Evolutionary conservation across 768 basidiomycete species (phyloP), one percentile per base, ranked within the genome.

Genomic region (Solioccasus polychromus): DNA sequence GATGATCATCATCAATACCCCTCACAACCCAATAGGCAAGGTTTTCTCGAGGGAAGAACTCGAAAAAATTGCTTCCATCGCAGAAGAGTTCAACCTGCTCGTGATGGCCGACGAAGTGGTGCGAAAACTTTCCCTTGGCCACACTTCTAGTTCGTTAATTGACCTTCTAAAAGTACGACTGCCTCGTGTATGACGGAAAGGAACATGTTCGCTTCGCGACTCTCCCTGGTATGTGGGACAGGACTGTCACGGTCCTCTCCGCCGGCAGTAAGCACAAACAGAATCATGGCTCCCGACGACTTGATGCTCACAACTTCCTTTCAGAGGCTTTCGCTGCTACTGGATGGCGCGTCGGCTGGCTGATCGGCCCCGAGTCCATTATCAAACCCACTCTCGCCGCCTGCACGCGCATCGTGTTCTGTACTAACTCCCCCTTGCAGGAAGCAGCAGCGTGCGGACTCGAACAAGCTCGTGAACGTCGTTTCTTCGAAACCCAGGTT

Each of bases 1-100:
- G 67, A 89, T 93, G 68, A 91, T 98, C 52, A 88, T 96, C 53
- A 73, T 96, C 55, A 97, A 96, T 67, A 97, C 95, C 2, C 92
- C 94, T 6, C 94, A 97, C 68, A 98, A 98, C 66, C 96, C 96
- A 19, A 79, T 97, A n/a, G 96, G 96, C 38, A 99, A 99, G 68
- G 92, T 97, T 28, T 98, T 96, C 64, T 87, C 83, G 6, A 77
- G 76, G 45, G 60, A 76, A 38, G 96, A 99, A 64, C 77, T 99
- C 3, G 82, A 88, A 52, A 72, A 77, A 42, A 92, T 99, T 45
- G 94, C 94, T 24, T 79, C 75, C 41, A 68, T 99, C 19, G 93
- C 94, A 4, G 82, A 91, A 61, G 91, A 97, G 68, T 85, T 87
- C 67, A 92, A 99, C 62, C 76, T 98, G 19, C 71, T 99, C 30